phyloP scores from a whole-genome alignment of 2,329 filamentous ascomycete genomes.

The Penicillium crustosum region DNA sequence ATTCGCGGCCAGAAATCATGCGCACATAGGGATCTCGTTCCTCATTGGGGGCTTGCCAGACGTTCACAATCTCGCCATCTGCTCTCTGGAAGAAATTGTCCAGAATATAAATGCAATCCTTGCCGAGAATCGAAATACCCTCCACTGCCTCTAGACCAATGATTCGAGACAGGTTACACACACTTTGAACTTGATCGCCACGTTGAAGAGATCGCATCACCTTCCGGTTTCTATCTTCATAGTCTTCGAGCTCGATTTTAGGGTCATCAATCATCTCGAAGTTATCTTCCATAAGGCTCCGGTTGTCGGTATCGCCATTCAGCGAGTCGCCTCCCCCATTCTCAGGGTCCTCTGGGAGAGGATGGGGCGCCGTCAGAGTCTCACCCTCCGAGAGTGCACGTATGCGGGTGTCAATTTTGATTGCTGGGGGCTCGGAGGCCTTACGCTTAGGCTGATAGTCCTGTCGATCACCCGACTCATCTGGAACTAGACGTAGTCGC shows the following conservation, averaged over 20 bases:
- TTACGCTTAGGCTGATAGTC: slow-evolving; percentile 84
- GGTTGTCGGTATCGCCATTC: slow-evolving; percentile 37
- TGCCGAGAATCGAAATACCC: slow-evolving; percentile 88
- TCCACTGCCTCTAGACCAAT: slow-evolving; percentile 91
- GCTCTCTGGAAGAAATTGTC: slow-evolving; percentile 95
- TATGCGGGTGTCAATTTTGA: slow-evolving; percentile 50
- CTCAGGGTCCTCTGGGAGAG: slow-evolving; percentile 35
- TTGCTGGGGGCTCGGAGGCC: slow-evolving; percentile 52
- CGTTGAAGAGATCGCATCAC: slow-evolving; percentile 91
- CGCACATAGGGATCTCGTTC: slow-evolving; percentile 94
- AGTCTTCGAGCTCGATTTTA: slow-evolving; percentile 77
- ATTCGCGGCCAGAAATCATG: slow-evolving; percentile 79
- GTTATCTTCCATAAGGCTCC: slow-evolving; percentile 70
- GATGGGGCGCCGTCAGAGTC: slow-evolving; percentile 40
- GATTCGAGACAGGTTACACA: slow-evolving; percentile 93
- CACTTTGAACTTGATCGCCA: slow-evolving; percentile 86
- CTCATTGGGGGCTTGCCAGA: slow-evolving; percentile 87
- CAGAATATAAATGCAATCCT: slow-evolving; percentile 87
- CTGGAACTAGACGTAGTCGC: slow-evolving; percentile 81
- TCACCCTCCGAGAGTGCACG: slow-evolving; percentile 43
- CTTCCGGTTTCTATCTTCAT: slow-evolving; percentile 97
- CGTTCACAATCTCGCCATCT: slow-evolving; percentile 94
- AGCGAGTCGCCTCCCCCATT: slow-evolving; percentile 32
- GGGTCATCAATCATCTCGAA: slow-evolving; percentile 96
- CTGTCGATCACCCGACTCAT: slow-evolving; percentile 66